Percentiles rank a stretch among this genome's conserved stretches.
Evolutionary conservation across 2,329 filamentous ascomycete genomes (phyloP).

Genomic region (Cladobotryum mycophilum): DNA sequence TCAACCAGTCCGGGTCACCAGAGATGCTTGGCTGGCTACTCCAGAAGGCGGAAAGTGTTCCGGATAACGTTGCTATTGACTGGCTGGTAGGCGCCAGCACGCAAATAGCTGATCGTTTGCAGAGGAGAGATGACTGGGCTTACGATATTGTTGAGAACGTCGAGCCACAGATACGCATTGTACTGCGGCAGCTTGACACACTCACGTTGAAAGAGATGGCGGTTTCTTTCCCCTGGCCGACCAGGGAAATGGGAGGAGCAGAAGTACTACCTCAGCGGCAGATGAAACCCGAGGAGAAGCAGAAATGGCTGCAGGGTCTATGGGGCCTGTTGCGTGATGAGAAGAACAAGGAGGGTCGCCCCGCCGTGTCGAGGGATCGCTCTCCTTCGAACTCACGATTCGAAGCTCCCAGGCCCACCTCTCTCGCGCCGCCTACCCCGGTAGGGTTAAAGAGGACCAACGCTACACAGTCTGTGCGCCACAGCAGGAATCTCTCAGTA

Average conservation of each 20-base stretch:
- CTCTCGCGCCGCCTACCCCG: conserved; percentile 1
- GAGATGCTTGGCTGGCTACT: conserved; percentile 30
- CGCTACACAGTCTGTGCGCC: conserved; percentile 12
- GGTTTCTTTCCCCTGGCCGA: conserved; percentile 32
- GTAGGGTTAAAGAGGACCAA: conserved; percentile 11
- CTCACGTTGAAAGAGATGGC: conserved; percentile 30
- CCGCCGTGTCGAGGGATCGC: conserved; percentile 2
- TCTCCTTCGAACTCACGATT: conserved; percentile 14
- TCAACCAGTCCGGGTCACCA: conserved; percentile 28
- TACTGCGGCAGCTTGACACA: conserved; percentile 25
- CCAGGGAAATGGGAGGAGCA: conserved; percentile 28
- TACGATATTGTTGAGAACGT: conserved; percentile 25
- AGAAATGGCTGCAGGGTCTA: conserved; percentile 26
- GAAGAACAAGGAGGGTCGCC: conserved; percentile 10
- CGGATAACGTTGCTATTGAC: conserved; percentile 27
- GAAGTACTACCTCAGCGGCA: conserved; percentile 30
- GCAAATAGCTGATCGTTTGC: conserved; percentile 27
- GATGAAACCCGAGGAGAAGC: conserved; percentile 30
- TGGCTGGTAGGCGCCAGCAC: conserved; percentile 28
- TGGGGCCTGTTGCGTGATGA: conserved; percentile 24
- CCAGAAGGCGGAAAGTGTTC: conserved; percentile 24
- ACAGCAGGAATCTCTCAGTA: conserved; percentile 12
- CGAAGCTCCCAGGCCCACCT: conserved; percentile 26
- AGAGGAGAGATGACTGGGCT: conserved; percentile 25
- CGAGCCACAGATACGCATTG: conserved; percentile 26